Evolutionary conservation across 495 filamentous ascomycete species (phyloP).

Genomic region (Sporormia fimetaria): DNA sequence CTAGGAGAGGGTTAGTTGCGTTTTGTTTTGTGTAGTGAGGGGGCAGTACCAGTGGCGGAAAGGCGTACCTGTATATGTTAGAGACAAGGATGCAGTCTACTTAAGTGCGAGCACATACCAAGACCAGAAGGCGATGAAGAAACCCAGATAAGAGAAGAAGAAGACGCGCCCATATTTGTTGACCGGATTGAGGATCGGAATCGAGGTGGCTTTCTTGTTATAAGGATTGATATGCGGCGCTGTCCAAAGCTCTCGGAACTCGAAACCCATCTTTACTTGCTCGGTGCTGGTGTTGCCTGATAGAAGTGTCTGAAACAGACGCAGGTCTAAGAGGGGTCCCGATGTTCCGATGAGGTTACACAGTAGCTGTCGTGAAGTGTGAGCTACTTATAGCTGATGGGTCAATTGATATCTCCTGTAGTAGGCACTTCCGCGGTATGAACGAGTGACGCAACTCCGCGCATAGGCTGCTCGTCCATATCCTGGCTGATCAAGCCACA

Average conservation of each 20-base stretch:
- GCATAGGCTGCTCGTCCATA: no score
- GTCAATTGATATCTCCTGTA: no score
- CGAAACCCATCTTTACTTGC: slow-evolving; percentile 19
- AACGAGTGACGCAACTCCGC: no score
- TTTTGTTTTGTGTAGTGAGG: background rate
- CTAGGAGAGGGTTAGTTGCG: slow-evolving; percentile 6
- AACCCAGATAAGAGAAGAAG: slow-evolving; percentile 42
- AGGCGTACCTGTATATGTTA: slow-evolving; percentile 31
- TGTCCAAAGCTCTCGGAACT: slow-evolving; percentile 22
- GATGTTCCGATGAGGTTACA: no score
- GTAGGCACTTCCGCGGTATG: no score
- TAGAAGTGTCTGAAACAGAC: no score
- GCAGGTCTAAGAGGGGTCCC: no score
- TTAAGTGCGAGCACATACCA: slow-evolving; percentile 39
- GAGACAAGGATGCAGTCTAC: background rate
- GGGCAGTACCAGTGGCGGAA: slow-evolving; percentile 30
- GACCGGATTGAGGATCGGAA: slow-evolving; percentile 24
- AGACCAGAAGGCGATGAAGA: slow-evolving; percentile 90
- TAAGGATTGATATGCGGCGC: slow-evolving; percentile 35
- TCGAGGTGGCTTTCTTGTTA: slow-evolving; percentile 31
- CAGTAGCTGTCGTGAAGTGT: no score
- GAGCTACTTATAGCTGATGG: no score
- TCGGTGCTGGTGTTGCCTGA: no score
- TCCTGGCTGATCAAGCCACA: no score
- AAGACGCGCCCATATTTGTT: slow-evolving; percentile 27